Evolutionary conservation across 768 basidiomycete genomes (phyloP).

Genomic region (Mycena rebaudengoi): DNA sequence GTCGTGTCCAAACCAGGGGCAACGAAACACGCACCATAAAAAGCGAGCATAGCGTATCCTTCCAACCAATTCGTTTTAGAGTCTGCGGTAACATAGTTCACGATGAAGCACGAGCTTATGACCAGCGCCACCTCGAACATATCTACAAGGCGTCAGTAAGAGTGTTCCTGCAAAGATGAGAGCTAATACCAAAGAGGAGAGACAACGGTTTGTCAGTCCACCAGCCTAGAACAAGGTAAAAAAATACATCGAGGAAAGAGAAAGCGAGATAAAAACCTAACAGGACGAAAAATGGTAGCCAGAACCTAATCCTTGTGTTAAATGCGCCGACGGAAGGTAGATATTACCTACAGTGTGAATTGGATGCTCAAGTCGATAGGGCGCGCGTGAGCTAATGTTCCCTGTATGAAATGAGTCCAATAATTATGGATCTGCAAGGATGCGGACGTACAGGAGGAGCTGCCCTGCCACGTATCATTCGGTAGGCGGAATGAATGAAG

Average conservation of each 20-base stretch:
- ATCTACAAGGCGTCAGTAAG: conserved; percentile 49
- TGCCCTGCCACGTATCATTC: conserved; percentile 49
- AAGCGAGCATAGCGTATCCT: conserved; percentile 70
- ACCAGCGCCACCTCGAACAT: conserved; percentile 73
- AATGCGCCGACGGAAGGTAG: too few species aligned
- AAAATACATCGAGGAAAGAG: too few species aligned
- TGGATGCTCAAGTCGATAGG: conserved; percentile 84
- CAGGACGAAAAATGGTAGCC: conserved; percentile 78
- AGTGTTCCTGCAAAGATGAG: not conserved
- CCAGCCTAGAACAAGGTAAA: conserved; percentile 81
- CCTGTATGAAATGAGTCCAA: conserved; percentile 15
- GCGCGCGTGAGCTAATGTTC: conserved; percentile 68
- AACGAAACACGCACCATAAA: conserved; percentile 72
- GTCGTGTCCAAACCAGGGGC: not conserved
- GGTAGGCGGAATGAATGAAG: conserved; percentile 63
- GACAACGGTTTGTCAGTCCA: conserved; percentile 66
- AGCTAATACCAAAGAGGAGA: conserved; percentile 73
- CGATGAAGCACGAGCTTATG: conserved; percentile 75
- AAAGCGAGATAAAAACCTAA: too few species aligned
- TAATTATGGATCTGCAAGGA: not conserved
- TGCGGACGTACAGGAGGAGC: conserved; percentile 45
- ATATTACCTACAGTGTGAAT: too few species aligned
- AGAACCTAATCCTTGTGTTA: too few species aligned
- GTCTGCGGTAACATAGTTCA: conserved; percentile 84
- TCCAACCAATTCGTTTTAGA: conserved; percentile 80